A percentile compares a stretch with the other conserved stretches of the same genome.
These are phyloP conservation scores for Viridothelium virens DNA, from an alignment of 495 filamentous ascomycete genomes.

Conservation along the genomic window DNA sequence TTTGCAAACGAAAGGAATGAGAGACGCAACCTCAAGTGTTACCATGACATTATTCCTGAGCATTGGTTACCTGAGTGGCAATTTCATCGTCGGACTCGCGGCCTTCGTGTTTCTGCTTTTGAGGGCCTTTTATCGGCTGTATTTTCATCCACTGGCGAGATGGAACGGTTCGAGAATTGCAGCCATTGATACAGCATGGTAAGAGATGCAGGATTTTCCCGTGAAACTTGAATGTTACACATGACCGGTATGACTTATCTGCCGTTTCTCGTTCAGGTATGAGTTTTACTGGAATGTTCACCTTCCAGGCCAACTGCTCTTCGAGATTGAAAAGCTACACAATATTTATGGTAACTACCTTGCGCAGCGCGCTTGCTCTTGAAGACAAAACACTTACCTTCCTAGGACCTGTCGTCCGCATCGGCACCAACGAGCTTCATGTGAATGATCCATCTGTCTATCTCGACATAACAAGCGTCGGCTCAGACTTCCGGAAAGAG, in stretches of 20 bases:
- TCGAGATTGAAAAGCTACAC: conserved; percentile 16
- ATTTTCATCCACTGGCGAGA: not conserved
- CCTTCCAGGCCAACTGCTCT: conserved; percentile 4
- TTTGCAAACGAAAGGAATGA: no score
- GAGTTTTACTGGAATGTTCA: conserved; percentile 15
- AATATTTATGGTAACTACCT: not conserved
- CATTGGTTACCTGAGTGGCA: not conserved
- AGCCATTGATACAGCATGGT: not conserved
- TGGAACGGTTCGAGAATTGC: not conserved
- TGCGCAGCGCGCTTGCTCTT: not conserved
- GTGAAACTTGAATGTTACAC: not conserved
- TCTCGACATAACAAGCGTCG: conserved; percentile 11
- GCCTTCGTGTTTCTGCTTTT: not conserved
- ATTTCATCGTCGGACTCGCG: not conserved
- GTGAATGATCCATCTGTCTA: conserved; percentile 12
- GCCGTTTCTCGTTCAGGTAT: conserved; percentile 1
- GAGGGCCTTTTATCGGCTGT: not conserved
- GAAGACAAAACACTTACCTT: not conserved
- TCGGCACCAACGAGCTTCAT: conserved; percentile 13
- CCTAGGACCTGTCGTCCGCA: conserved; percentile 12
- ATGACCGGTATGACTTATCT: not conserved
- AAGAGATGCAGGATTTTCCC: not conserved
- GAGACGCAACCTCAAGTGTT: no score
- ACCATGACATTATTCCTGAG: no score
- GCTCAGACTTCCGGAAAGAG: conserved; percentile 11